Base-by-base conservation (phyloP, 176 grass and related monocot species). In the Lolium rigidum region DNA sequence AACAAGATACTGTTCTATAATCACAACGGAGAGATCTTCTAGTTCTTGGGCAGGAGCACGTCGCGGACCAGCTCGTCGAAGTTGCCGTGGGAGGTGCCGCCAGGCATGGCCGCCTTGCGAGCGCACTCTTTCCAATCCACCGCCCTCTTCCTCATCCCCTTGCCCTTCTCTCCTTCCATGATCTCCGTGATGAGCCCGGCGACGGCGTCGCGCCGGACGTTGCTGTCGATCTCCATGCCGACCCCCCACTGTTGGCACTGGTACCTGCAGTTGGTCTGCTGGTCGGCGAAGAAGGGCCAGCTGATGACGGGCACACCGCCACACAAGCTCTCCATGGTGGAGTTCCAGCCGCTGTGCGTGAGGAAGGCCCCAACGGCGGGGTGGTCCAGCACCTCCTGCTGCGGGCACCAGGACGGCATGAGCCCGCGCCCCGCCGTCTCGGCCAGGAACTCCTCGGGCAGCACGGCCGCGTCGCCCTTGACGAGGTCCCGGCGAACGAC, bases 261-360 rank as follows among this genome's bases (percentile, higher is more conserved):
- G 82, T 93, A 98, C 20, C 73, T 31, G 85, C 95, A 98, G 86
- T 95, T 98, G 10, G 91, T 88, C 26, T 84, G 93, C 47, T 98
- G 95, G 76, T 95, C 95, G 2, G 91, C 93, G 60, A 98, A 98
- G 88, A 95, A 98, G 0, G 95, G 93, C 95, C 93, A 98, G 86
- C 89, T 90, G 60, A 98, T 79, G 79, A 98, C 88, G 0, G 95
- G 95, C 55, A 98, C 89, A 24, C 93, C 95, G 46, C 76, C 65
- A 76, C 87, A 92, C 10, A 98, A 84, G 84, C 92, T 81, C 86
- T 97, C 92, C 4, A 92, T 74, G 18, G 88, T 79, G 13, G 92
- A 97, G 75, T 97, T 97, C 92, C 95, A 97, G 0, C 95, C 92
- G 43, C 90, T 85, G 77, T 94, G 95, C 52, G 92, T 94, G 18